Evolutionary conservation across 2,329 filamentous ascomycete species (phyloP).

Genomic region (Calonectria pseudoreteaudii): DNA sequence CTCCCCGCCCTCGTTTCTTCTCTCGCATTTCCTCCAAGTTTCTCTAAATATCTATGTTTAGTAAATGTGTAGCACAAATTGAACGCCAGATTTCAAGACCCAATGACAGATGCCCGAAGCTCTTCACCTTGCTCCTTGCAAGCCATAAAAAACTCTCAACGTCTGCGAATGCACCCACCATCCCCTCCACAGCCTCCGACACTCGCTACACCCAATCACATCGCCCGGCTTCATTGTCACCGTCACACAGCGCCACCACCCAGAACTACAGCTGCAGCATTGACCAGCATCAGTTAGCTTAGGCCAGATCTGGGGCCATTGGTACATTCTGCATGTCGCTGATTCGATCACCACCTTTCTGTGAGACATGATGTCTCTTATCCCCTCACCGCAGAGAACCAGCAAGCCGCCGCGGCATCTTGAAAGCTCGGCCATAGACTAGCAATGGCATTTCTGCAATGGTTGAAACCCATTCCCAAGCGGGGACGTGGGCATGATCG

Average conservation of each 20-base stretch:
- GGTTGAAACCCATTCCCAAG: neutral
- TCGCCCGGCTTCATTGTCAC: conserved; percentile 26
- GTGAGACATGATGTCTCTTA: conserved; percentile 28
- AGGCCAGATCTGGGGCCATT: conserved; percentile 20
- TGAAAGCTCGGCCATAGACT: neutral
- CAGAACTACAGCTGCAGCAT: conserved; percentile 29
- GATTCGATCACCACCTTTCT: conserved; percentile 22
- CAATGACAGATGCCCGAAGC: neutral
- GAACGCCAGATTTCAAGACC: neutral
- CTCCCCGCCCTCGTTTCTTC: neutral
- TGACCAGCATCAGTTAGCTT: conserved; percentile 36
- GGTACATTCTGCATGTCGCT: conserved; percentile 20
- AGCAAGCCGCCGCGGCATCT: conserved; percentile 9
- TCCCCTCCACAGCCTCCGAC: conserved; percentile 4
- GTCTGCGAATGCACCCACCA: neutral
- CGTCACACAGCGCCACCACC: conserved; percentile 31
- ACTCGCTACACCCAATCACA: conserved; percentile 11
- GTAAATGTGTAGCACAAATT: neutral
- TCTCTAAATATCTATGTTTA: neutral
- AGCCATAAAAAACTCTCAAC: neutral
- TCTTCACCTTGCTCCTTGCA: conserved; percentile 2
- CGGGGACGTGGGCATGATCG: neutral
- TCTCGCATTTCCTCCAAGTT: neutral
- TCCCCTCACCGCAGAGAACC: conserved; percentile 21
- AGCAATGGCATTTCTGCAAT: neutral